A percentile compares a stretch with the other conserved stretches of the same genome.
phyloP scores from a whole-genome alignment of 352 stramenopile genomes.

The Elongisporangium prolatum region DNA sequence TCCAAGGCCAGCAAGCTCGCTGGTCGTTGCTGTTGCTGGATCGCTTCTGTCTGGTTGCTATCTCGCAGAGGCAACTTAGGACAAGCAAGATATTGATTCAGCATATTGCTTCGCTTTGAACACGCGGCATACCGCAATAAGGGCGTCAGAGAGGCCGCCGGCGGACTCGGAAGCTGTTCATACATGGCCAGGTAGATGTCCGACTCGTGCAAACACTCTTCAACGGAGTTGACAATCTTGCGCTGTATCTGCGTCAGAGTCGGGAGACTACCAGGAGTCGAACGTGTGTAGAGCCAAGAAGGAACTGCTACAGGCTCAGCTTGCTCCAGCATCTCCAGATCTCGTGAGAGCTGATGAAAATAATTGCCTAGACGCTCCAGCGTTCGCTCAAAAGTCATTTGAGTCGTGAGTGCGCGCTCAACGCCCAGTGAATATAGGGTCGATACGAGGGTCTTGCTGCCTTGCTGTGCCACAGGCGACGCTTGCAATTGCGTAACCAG shows the following conservation, averaged over 20 bases:
- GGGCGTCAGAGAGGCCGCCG: conserved; percentile 14
- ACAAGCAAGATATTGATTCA: neutral
- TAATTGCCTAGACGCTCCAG: conserved; percentile 33
- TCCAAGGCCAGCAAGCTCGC: conserved; percentile 33
- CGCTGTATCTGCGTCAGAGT: conserved; percentile 62
- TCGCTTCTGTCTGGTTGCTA: conserved; percentile 5
- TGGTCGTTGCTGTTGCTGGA: neutral
- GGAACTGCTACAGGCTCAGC: conserved; percentile 4
- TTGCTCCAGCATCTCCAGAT: conserved; percentile 19
- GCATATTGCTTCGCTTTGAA: conserved; percentile 13
- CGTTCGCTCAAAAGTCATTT: conserved; percentile 44
- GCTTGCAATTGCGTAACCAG: conserved; percentile 29
- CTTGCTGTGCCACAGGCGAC: neutral
- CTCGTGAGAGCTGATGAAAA: conserved; percentile 22
- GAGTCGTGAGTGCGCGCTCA: conserved; percentile 46
- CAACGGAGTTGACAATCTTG: conserved; percentile 44
- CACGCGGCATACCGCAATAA: conserved; percentile 44
- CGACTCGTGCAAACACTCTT: conserved; percentile 57
- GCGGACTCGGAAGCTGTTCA: conserved; percentile 41
- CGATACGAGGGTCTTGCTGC: neutral
- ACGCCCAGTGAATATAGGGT: conserved; percentile 47
- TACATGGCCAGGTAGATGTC: conserved; percentile 70
- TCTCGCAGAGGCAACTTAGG: neutral
- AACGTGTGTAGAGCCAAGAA: conserved; percentile 11
- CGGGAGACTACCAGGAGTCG: conserved; percentile 22